Base-by-base conservation (phyloP, 1,139 yeast species). In the Pichia sp. region DNA sequence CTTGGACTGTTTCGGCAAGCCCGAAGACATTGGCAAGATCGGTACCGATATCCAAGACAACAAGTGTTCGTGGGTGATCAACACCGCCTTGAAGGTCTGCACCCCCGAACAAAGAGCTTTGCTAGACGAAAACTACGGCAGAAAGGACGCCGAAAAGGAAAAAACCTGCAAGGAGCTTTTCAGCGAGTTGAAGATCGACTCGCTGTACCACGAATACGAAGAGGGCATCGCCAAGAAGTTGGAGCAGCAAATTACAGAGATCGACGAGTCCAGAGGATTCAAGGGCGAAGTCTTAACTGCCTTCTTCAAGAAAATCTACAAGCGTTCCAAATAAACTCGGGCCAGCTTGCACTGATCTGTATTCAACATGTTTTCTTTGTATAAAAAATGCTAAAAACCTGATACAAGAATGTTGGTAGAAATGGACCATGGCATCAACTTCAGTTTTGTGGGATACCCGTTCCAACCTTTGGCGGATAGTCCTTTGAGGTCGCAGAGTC, bases 1-100 rank as follows among this genome's bases (percentile, higher is more conserved):
- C 75, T 82, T 95, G 65, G 99, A 95, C 73, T 90, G 97, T 73
- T 95, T 89, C 69, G 99, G 99, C 61, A 90, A 95, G 64, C 97
- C 99, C 50, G 95, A 88, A 69, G 92, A 92, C 67, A 93, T 93
- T 69, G 99, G 99, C 60, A 95, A 95, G 79, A 90, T 95, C 63
- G 99, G 99, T 63, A 95, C 99, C 57, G 99, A 95, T 72, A 95
- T 95, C 68, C 89, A 89, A 75, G 99, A 95, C 73, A 95, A 95
- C 81, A 95, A 95, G 75, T 95, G 99, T 73, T 88, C 97, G 49
- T 95, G 99, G 99, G 85, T 95, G 58, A 81, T 95, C 66, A 93
- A 93, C 78, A 89, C 90, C 67, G 99, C 99, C 8, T 80, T 95
- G 65, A 80, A 86, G 70, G 77, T 84, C 64, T 95, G 83, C 52